Evolutionary conservation across 139 green algal genomes (phyloP), one percentile per base, ranked within the genome.

Genomic region (Picochlorum sp.): DNA sequence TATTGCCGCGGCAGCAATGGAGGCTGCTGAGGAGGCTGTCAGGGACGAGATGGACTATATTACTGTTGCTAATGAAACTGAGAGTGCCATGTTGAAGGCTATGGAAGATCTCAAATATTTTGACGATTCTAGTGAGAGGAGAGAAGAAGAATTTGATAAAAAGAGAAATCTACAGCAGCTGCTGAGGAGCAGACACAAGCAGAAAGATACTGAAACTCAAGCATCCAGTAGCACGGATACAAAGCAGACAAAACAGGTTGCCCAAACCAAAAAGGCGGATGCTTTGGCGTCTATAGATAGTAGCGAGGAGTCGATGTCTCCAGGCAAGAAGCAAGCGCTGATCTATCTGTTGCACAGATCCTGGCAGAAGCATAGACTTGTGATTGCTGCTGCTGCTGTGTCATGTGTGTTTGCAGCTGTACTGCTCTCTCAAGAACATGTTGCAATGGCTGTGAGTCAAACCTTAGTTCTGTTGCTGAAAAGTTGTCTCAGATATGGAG

Each of bases 11-110:
- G 76, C 73, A 20, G 84, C 83, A 34, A 94, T 92, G 88, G 75
- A 78, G 65, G 78, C 82, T n/a, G 85, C 85, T 3, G 85, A 92
- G 72, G 57, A 71, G 37, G 86, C 85, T 30, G 85, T 92, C 14
- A 79, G 82, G 24, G 83, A 90, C 32, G 88, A 95, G 75, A 92
- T 93, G 73, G 84, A 93, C 61, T 77, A 72, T 60, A 63, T 67
- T 26, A 52, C 72, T 21, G 79, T 85, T 45, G 71, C 75, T 49
- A 83, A 83, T 54, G 81, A 83, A 54, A 88, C 77, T 26, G 66
- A 85, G 67, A 56, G 30, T 11, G 83, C 83, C 28, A 67, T 91
- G 38, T 68, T 65, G 38, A 87, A 86, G 44, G 83, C 84, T 2
- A 69, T 90, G 3, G 62, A 73, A 32, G 81, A 83, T 66, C 71